Evolutionary conservation across 2,329 filamentous ascomycete genomes (phyloP).

Genomic region (Plectosphaerella sp.): DNA sequence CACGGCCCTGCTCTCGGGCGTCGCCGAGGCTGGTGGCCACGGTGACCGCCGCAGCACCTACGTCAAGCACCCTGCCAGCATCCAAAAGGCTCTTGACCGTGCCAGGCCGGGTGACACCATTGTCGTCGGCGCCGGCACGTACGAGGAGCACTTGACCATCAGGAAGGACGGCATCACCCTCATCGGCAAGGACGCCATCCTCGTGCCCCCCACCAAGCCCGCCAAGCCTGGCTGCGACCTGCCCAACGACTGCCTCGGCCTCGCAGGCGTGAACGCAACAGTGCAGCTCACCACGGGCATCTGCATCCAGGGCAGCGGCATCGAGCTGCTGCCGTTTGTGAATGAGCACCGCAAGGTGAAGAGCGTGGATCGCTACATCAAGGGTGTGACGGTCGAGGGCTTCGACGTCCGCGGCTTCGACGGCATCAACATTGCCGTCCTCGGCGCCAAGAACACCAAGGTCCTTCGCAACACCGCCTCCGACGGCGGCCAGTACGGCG

Average conservation of each 20-base stretch:
- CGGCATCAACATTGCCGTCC: conserved; percentile 28
- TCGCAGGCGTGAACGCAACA: conserved; percentile 16
- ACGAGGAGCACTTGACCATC: conserved; percentile 28
- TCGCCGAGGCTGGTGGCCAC: too few species aligned
- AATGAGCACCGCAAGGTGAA: conserved; percentile 24
- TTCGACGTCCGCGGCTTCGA: conserved; percentile 25
- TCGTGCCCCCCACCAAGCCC: conserved; percentile 17
- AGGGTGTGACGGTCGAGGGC: conserved; percentile 25
- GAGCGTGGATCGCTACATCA: conserved; percentile 18
- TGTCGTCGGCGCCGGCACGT: conserved; percentile 24
- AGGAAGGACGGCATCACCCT: conserved; percentile 26
- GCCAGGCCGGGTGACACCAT: conserved; percentile 24
- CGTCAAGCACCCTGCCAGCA: conserved; percentile 11
- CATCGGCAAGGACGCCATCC: conserved; percentile 19
- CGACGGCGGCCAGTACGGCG: conserved; percentile 23
- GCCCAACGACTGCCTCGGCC: conserved; percentile 24
- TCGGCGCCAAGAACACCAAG: conserved; percentile 23
- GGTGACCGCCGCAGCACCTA: too few species aligned
- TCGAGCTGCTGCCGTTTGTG: conserved; percentile 17
- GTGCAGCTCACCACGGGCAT: conserved; percentile 19
- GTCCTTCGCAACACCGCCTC: conserved; percentile 20
- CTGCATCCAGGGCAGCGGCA: conserved; percentile 24
- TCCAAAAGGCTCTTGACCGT: conserved; percentile 23
- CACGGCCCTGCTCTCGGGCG: too few species aligned
- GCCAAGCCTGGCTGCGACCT: neutral